Evolutionary conservation across 2,329 filamentous ascomycete species (phyloP).

Genomic region (Alternaria arborescens): DNA sequence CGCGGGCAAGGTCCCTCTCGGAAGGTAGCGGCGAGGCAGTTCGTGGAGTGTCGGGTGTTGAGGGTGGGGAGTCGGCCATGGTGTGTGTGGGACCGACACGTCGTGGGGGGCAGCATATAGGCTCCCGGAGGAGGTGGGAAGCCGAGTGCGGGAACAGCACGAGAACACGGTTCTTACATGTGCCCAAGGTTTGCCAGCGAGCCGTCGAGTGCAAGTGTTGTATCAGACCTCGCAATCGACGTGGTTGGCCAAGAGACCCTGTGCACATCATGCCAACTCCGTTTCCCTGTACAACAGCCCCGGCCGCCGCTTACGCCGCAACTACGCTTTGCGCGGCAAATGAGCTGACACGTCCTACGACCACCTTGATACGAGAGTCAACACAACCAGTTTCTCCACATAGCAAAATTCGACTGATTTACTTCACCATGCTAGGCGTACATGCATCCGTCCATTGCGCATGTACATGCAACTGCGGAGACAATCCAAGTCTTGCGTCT

Average conservation of each 20-base stretch:
- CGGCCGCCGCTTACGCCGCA: conserved; percentile 22
- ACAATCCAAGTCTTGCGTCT: neutral
- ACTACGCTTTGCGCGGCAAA: conserved; percentile 15
- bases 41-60: conserved; percentile 37
- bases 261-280: conserved; percentile 16
- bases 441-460: neutral
- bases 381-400: neutral
- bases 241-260: conserved; percentile 24
- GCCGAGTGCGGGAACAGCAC: conserved; percentile 33
- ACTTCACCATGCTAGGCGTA: neutral
- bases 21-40: conserved; percentile 40
- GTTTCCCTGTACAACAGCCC: conserved; percentile 24
- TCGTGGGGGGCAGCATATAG: conserved; percentile 33
- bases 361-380: neutral
- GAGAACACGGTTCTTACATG: conserved; percentile 28
- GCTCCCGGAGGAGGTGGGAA: conserved; percentile 35
- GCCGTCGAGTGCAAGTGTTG: conserved; percentile 20
- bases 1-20: conserved; percentile 33
- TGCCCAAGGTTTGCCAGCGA: conserved; percentile 33
- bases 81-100: conserved; percentile 37
- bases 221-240: conserved; percentile 21
- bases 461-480: neutral
- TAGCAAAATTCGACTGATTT: neutral
- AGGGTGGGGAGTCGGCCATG: conserved; percentile 47
- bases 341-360: neutral